Base-by-base conservation (phyloP, 139 green algal genomes). In the Eudorina sp. region DNA sequence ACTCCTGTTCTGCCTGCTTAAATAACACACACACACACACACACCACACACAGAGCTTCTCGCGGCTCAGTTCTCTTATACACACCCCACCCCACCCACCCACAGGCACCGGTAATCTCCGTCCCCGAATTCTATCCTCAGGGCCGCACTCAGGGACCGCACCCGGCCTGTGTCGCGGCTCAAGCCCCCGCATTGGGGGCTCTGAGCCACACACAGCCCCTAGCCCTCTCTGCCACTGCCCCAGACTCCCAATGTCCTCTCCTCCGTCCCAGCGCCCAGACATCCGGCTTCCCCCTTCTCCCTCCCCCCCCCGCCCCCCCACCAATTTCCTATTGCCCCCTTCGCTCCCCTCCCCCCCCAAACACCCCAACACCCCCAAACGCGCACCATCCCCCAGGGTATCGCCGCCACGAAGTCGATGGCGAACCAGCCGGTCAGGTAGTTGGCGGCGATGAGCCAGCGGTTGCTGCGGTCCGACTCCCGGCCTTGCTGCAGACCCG, bases 351-450 rank as follows among this genome's bases (percentile, higher is more conserved):
- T 68, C 58, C 6, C 21, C 18, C 16, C 40, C 18, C 70, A 53
- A 34, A 7, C 70, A 79, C 58, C 21, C 23, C 58, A 29, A 9
- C 23, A 29, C 58, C 16, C 58, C 18, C 58, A n/a, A n/a, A n/a
- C 68, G 36, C 80, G 16, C 60, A 86, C 80, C 58, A 46, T 27
- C 0, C 4, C 18, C 60, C 60, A 86, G 0, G 80, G 80, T n/a
- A 86, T 41, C 2, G 41, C 80, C 13, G 80, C 80, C 41, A 86
- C 1, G 13, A 86, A 0, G 60, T 86, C 80, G 23, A 86, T 14
- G n/a, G 23, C 43, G 14, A 86, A 62, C 79, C 79, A 85, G 41
- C 58, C 58, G 34, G 25, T 36, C 18, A 75, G 58, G 79, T 85
- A 85, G 58, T 34, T 31, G 3, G 9, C 1, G 4, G 53, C 53